phyloP scores from a whole-genome alignment of 495 filamentous ascomycete genomes.

The Penicillium salamii region DNA sequence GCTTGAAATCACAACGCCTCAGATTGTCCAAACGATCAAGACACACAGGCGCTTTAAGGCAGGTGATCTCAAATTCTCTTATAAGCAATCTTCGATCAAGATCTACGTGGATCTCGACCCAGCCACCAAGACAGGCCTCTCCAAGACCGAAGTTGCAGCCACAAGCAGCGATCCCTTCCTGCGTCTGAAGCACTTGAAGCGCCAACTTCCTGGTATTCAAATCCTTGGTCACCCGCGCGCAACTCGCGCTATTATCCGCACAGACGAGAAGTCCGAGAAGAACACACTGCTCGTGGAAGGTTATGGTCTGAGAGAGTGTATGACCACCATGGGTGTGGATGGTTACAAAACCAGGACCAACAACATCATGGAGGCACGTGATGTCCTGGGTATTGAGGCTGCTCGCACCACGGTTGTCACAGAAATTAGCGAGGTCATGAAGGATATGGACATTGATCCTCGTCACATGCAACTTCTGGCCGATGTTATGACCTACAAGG shows the following conservation, averaged over 20 bases:
- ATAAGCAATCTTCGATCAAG: conserved; percentile 52
- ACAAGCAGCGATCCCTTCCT: conserved; percentile 70
- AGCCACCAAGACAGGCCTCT: conserved; percentile 47
- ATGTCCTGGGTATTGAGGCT: conserved; percentile 97
- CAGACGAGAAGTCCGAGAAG: conserved; percentile 54
- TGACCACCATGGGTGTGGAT: conserved; percentile 86
- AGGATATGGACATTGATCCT: conserved; percentile 92
- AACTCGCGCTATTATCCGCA: conserved; percentile 83
- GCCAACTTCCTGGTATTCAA: conserved; percentile 71
- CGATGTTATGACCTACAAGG: conserved; percentile 99
- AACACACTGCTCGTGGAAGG: conserved; percentile 87
- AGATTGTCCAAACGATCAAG: conserved; percentile 71
- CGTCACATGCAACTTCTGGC: conserved; percentile 97
- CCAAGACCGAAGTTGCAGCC: conserved; percentile 52
- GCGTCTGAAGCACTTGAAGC: conserved; percentile 79
- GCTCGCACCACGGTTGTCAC: conserved; percentile 78
- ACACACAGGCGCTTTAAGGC: conserved; percentile 75
- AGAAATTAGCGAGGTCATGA: conserved; percentile 83
- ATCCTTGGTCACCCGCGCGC: conserved; percentile 87
- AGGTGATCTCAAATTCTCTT: conserved; percentile 49
- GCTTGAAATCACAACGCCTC: conserved; percentile 65
- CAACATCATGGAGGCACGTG: conserved; percentile 82
- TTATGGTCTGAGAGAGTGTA: conserved; percentile 83
- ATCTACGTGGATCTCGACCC: conserved; percentile 57
- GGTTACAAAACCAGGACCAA: conserved; percentile 73